Base-by-base conservation (phyloP, 768 basidiomycete genomes). In the Lactifluus piperatus region DNA sequence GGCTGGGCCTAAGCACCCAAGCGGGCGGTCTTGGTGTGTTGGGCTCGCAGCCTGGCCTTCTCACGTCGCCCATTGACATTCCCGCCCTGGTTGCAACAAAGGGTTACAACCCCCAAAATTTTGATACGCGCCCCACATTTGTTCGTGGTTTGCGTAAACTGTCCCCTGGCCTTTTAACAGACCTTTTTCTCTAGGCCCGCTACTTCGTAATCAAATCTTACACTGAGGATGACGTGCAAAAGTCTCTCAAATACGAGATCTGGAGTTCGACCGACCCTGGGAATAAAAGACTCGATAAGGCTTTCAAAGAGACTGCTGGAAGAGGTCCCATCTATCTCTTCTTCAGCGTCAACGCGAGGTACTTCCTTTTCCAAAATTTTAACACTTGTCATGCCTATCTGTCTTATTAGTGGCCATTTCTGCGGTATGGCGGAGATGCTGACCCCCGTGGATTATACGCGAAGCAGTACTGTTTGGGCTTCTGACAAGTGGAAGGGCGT, bases 401-500 rank as follows among this genome's bases (percentile, higher is more conserved):
- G 7, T 26, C 30, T 32, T 46, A 14, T 45, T 58, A 91, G 92
- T 65, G 94, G 95, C 0, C 95, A 98, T 71, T 98, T 98, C 73
- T 97, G 95, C 67, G 95, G 95, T 36, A 93, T 98, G 83, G 95
- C 95, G 1, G 94, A 97, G 73, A 97, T 98, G 95, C 73, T 95
- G 67, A 95, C 93, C 8, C 88, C 91, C 11, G 93, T 92, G 37
- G 95, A 98, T 70, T 94, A 98, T 71, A 88, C 89, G 5, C 81
- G 88, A 58, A 93, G 91, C 70, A 94, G 91, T 62, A 97, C 88
- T 1, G 97, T 99, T 20, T 99, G 97, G 97, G 94, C 94, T 1
- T 94, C 94, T 34, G 94, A 98, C 73, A 99, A 99, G 71, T 99
- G 97, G 97, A 98, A 99, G 72, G 97, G 97, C 24, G 92, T 98